Base-by-base conservation (phyloP, 2,329 filamentous ascomycete genomes). In the Monilinia fructicola region DNA sequence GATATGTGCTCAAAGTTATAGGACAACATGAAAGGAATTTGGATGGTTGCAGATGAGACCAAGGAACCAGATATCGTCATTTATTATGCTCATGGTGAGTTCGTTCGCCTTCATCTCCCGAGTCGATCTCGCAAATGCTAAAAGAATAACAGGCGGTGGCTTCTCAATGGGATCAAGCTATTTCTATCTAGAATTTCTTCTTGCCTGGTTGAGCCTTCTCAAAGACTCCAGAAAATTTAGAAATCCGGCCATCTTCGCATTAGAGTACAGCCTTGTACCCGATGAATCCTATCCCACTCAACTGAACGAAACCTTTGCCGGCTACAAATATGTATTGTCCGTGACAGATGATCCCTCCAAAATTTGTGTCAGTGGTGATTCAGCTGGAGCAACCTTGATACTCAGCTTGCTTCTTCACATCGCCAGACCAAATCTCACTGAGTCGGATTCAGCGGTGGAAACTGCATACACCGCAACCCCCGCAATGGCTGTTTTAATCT, bases 111-210 rank as follows among this genome's bases (percentile, higher is more conserved):
- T n/a, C 31, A 16, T 40, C 40, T 10, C 40, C 42, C 31, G 5
- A 35, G 31, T 23, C 1, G 31, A 46, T 53, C 21, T 46, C 18
- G 9, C 2, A 23, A 21, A 26, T 4, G 10, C 58, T 60, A 50
- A 42, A 18, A 50, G 10, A 38, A 18, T 31, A 11, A 53, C n/a
- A 90, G 87, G 90, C 21, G 92, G 92, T 28, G 92, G 92, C 0
- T 95, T 96, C 76, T 86, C 87, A 9, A 91, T 96, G 88, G 92
- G 92, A 3, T 92, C 90, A 16, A 82, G 84, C 23, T 90, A 90
- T 78, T 96, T 96, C 77, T 96, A 96, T 76, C 84, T 93, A 46
- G 92, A 96, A 73, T 95, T 94, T 71, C 81, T 96, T 3, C 80
- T 94, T 64, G 85, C 87, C 11, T 92, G 89, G 88, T 79, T 91